phyloP scores from a whole-genome alignment of 1,284 basidiomycete genomes.

The Pascua sp. region DNA sequence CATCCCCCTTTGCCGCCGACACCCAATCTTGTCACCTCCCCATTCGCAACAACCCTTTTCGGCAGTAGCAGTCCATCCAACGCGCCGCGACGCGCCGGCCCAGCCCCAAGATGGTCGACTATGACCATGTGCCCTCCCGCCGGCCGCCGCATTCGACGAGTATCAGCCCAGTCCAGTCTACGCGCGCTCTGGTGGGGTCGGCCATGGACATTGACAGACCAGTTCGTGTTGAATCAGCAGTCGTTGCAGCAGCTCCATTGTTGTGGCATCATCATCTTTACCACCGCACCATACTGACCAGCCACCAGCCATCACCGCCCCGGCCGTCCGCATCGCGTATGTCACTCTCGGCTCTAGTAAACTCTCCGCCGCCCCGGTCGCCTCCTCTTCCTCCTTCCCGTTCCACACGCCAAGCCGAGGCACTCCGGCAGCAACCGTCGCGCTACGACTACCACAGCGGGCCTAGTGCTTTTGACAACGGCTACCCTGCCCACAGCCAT shows the following conservation, averaged over 20 bases:
- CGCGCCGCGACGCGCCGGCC: too few species aligned
- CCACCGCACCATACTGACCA: not conserved
- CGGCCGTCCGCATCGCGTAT: conserved; percentile 32
- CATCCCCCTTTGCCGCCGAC: too few species aligned
- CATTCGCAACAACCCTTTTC: too few species aligned
- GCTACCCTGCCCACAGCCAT: conserved; percentile 1
- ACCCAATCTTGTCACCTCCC: too few species aligned
- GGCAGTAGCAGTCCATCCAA: too few species aligned
- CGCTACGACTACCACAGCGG: conserved; percentile 2
- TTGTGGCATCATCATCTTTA: conserved; percentile 1
- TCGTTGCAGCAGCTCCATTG: not conserved
- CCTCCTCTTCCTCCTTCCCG: conserved; percentile 1
- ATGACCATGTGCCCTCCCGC: conserved; percentile 9
- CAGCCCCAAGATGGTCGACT: conserved; percentile 9
- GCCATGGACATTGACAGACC: conserved; percentile 11
- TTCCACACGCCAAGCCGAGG: conserved; percentile 1
- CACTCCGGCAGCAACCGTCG: conserved; percentile 1
- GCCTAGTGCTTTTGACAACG: conserved; percentile 3
- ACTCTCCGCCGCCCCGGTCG: conserved; percentile 26
- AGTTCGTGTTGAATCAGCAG: conserved; percentile 3
- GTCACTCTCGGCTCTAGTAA: conserved; percentile 39
- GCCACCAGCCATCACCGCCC: conserved; percentile 15
- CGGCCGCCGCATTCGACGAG: conserved; percentile 9
- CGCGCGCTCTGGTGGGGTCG: not conserved
- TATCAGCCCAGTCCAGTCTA: conserved; percentile 12